Evolutionary conservation across 345 rosid species (phyloP).

Genomic region (Eucalyptus lansdowneana): DNA sequence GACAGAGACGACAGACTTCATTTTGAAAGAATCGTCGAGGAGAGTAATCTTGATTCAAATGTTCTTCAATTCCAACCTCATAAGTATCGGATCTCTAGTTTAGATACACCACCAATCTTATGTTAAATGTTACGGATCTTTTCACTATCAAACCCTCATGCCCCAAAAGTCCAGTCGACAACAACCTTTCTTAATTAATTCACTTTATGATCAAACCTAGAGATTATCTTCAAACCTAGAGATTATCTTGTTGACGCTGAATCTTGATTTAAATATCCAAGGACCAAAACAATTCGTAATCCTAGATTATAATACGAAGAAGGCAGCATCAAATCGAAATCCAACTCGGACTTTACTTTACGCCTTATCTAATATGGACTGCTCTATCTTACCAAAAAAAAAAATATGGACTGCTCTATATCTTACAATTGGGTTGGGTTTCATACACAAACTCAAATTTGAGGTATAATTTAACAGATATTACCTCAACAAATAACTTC

Average conservation of each 20-base stretch:
- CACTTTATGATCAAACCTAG: neutral
- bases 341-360: neutral
- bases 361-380: neutral
- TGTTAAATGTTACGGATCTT: no score
- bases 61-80: no score
- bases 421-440: neutral
- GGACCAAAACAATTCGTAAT: neutral
- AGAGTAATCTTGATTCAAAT: neutral
- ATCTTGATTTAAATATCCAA: neutral
- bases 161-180: neutral
- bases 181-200: neutral
- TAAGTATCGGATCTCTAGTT: no score
- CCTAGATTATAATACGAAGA: neutral
- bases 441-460: no score
- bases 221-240: neutral
- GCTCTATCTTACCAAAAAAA: no score
- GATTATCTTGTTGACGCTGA: neutral
- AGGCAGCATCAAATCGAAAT: neutral
- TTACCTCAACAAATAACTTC: no score
- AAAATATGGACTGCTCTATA: neutral
- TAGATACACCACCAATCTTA: no score
- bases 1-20: no score
- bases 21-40: neutral
- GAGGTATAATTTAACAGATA: neutral
- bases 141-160: no score